These are phyloP conservation scores for Trichoderma atrobrunneum DNA, from an alignment of 2,329 filamentous ascomycete species.

Conservation along the genomic window DNA sequence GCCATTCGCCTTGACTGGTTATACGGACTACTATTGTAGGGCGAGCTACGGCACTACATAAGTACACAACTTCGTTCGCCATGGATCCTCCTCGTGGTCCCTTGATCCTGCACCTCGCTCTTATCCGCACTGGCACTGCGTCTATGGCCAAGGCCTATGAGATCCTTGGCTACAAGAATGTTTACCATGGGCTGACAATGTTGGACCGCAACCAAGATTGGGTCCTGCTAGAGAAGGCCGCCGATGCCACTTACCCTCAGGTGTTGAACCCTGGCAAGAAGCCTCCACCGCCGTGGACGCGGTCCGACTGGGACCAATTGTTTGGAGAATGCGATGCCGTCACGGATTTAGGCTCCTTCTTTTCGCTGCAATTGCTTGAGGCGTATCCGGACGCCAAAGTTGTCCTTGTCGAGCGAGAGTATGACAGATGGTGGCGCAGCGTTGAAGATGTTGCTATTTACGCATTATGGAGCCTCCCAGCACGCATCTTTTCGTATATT, in stretches of 20 bases:
- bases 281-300: constrained; percentile 29
- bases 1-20: background rate
- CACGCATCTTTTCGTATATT: constrained; percentile 22
- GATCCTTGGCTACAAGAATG: constrained; percentile 33
- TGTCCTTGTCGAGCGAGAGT: constrained; percentile 32
- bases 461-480: constrained; percentile 24
- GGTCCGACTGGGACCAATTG: constrained; percentile 34
- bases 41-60: background rate
- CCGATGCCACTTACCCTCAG: constrained; percentile 30
- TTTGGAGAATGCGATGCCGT: constrained; percentile 31
- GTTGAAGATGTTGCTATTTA: constrained; percentile 31
- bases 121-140: constrained; percentile 33
- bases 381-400: constrained; percentile 36
- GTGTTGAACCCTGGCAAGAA: background rate
- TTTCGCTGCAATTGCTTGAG: constrained; percentile 29
- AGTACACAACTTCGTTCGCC: background rate
- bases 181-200: constrained; percentile 31
- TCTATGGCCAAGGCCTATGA: constrained; percentile 36
- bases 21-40: background rate
- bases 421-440: constrained; percentile 33
- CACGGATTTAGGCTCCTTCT: constrained; percentile 32
- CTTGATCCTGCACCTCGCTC: constrained; percentile 32
- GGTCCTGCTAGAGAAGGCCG: constrained; percentile 27
- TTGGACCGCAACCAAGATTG: constrained; percentile 28
- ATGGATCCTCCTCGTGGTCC: constrained; percentile 25